These are phyloP conservation scores for Protomyces arabidopsidicola DNA, from an alignment of 1,139 yeast species.

Conservation along the genomic window DNA sequence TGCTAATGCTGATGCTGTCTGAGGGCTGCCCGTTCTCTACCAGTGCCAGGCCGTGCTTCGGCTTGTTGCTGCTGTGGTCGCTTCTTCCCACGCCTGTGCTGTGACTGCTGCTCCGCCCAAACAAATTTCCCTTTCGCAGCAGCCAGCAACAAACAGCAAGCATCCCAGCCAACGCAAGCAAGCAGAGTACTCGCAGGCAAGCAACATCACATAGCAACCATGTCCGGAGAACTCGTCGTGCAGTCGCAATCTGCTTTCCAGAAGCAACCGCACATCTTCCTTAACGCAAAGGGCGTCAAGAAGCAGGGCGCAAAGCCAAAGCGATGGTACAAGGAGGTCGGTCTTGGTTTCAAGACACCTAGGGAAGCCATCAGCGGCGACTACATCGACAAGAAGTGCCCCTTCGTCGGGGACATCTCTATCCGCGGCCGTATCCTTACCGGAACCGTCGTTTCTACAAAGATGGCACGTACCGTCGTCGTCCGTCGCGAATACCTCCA, in stretches of 20 bases:
- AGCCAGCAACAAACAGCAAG: too few relatives aligned
- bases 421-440: slow-evolving; percentile 99
- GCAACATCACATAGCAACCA: slow-evolving; percentile 36
- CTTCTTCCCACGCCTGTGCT: too few relatives aligned
- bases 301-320: slow-evolving; percentile 69
- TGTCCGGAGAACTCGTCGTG: slow-evolving; percentile 99
- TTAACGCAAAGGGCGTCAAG: slow-evolving; percentile 99
- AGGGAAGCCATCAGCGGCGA: slow-evolving; percentile 96
- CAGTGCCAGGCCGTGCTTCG: too few relatives aligned
- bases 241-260: slow-evolving; percentile 99
- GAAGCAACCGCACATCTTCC: slow-evolving; percentile 90
- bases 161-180: too few relatives aligned
- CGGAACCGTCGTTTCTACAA: slow-evolving; percentile 94
- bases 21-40: too few relatives aligned
- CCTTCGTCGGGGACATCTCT: slow-evolving; percentile 93
- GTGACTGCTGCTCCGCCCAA: too few relatives aligned
- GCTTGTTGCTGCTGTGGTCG: too few relatives aligned
- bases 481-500: slow-evolving; percentile 99
- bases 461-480: slow-evolving; percentile 99
- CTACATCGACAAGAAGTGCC: slow-evolving; percentile 99
- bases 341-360: slow-evolving; percentile 99
- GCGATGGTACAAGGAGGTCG: slow-evolving; percentile 99
- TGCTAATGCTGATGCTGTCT: too few relatives aligned
- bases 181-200: too few relatives aligned
- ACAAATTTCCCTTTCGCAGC: too few relatives aligned